phyloP scores from a whole-genome alignment of 139 green algal genomes.

The Picochlorum sp. region DNA sequence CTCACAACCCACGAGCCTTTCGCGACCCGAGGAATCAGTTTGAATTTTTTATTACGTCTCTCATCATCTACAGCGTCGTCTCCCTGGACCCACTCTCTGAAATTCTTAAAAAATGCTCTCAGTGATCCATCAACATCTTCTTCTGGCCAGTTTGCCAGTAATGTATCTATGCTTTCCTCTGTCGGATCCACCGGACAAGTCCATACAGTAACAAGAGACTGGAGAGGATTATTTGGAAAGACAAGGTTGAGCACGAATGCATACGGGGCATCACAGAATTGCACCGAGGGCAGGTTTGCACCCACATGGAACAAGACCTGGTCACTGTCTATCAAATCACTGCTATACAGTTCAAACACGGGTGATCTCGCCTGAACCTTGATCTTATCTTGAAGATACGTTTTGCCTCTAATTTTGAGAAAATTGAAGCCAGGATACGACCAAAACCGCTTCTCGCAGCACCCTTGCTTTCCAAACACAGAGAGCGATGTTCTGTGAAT shows the following conservation, averaged over 20 bases:
- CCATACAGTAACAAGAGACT: constrained; percentile 15
- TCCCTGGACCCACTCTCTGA: constrained; percentile 32
- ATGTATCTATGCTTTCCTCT: not conserved
- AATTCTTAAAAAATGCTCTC: constrained; percentile 27
- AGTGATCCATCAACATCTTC: constrained; percentile 17
- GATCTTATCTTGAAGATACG: constrained; percentile 43
- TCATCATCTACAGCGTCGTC: constrained; percentile 28
- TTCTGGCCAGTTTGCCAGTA: constrained; percentile 10
- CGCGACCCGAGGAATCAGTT: constrained; percentile 34
- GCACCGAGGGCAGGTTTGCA: constrained; percentile 31
- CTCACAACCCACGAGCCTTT: constrained; percentile 34
- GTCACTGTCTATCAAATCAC: constrained; percentile 32
- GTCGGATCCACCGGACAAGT: constrained; percentile 6
- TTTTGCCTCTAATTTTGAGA: constrained; percentile 41
- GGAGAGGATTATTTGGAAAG: constrained; percentile 19
- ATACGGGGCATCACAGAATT: constrained; percentile 21
- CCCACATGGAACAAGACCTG: constrained; percentile 37
- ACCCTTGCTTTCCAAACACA: constrained; percentile 4
- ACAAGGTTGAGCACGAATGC: constrained; percentile 26
- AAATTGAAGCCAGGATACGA: not conserved
- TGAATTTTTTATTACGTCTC: constrained; percentile 37
- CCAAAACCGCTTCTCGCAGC: not conserved
- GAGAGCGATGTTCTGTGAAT: not conserved
- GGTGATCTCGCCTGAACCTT: constrained; percentile 26
- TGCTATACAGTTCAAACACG: constrained; percentile 26